phyloP scores from a whole-genome alignment of 2,329 filamentous ascomycete species.

The Cladobotryum protrusum region DNA sequence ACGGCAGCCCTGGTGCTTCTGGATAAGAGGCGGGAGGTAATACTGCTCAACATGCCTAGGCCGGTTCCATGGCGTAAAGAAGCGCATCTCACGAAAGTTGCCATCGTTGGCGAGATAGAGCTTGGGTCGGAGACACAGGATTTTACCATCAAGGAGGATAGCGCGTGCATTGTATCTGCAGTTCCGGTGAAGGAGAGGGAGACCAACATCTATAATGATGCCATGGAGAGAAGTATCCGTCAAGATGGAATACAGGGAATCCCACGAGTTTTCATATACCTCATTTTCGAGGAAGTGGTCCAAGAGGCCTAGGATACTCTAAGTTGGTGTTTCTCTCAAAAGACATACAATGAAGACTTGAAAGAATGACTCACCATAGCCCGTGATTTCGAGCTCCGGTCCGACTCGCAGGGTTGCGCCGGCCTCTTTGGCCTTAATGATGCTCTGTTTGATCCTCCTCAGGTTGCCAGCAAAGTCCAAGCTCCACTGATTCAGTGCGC shows the following conservation, averaged over 20 bases:
- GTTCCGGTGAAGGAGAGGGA: conserved; percentile 37
- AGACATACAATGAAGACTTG: not conserved
- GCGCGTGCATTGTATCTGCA: conserved; percentile 13
- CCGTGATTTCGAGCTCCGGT: not conserved
- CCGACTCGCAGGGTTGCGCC: not conserved
- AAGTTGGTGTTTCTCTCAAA: not conserved
- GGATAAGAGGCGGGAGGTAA: conserved; percentile 48
- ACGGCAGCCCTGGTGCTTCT: conserved; percentile 38
- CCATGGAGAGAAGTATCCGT: conserved; percentile 31
- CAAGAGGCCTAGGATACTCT: not conserved
- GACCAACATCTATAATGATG: conserved; percentile 28
- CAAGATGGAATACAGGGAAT: conserved; percentile 28
- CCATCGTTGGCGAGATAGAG: conserved; percentile 41
- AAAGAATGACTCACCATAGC: not conserved
- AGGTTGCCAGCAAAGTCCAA: not conserved
- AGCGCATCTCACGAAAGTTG: conserved; percentile 33
- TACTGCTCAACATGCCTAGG: conserved; percentile 30
- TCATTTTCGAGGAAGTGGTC: conserved; percentile 33
- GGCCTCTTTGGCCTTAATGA: not conserved
- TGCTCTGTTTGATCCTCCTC: conserved; percentile 1
- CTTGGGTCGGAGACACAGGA: conserved; percentile 67
- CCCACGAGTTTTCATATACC: conserved; percentile 26
- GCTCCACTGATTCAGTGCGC: not conserved
- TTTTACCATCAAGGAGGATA: conserved; percentile 48
- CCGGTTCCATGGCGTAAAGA: conserved; percentile 36